Evolutionary conservation across 2,329 filamentous ascomycete species (phyloP), one percentile per base, ranked within the genome.

Genomic region (Apiospora malaysiana): DNA sequence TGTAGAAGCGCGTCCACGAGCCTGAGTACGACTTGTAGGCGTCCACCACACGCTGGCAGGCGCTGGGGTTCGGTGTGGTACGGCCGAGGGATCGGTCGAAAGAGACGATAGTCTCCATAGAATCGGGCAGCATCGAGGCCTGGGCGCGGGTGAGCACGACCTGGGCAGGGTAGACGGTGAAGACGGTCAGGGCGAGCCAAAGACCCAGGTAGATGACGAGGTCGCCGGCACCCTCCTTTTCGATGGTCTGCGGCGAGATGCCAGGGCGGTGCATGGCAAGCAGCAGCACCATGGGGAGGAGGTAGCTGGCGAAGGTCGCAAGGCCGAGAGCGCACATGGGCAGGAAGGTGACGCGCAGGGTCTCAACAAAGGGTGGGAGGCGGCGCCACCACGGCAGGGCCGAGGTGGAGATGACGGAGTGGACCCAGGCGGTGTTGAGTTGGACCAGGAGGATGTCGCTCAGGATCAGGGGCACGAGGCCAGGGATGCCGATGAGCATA

Each of bases 141-240:
- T 97, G 94, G 45, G 97, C 91, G 73, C 95, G 94, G 75, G 92
- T 87, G 71, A 97, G 89, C 27, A 93, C 89, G 46, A 95, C 92
- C 71, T 89, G 87, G 51, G 93, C 89, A n/a, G 95, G 95, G 71
- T 97, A 87, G 73, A 93, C 85, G 72, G 95, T 81, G 70, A 94
- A 82, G 56, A 92, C 81, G 70, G 88, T 84, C 69, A 91, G 79
- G 70, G 85, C 78, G 12, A 91, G 73, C 56, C 85, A 77, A 37
- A 88, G 73, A 70, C 86, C 72, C 27, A 83, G 73, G 59, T 91
- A 77, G 18, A 85, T 71, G 14, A 86, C 51, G 1, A 10, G 6
- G 66, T 68, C 66, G 16, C 2, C 23, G 25, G 32, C 3, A 4
- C 42, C 23, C 42, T 32, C 8, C 42, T n/a, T 67, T 23, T 67